phyloP scores from a whole-genome alignment of 1,284 basidiomycete species.

The Athelia psychrophila region DNA sequence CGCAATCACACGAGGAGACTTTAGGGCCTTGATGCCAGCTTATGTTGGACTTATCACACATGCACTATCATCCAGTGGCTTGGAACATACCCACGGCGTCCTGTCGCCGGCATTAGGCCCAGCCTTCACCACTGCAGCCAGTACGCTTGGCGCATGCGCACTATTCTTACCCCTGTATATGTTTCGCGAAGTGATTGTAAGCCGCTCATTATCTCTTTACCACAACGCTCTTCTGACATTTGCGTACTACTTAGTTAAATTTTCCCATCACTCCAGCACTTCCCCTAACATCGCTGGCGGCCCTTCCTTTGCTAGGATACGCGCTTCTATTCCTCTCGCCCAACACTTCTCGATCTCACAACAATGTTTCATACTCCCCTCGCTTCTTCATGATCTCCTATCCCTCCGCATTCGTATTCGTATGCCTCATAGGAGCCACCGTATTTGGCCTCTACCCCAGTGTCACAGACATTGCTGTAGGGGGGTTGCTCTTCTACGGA shows the following conservation, averaged over 20 bases:
- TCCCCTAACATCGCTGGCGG: conserved; percentile 49
- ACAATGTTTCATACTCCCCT: conserved; percentile 42
- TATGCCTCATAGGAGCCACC: conserved; percentile 45
- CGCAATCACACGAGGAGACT: conserved; percentile 9
- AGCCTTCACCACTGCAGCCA: conserved; percentile 48
- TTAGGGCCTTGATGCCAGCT: conserved; percentile 50
- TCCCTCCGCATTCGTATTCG: conserved; percentile 40
- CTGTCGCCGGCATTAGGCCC: conserved; percentile 55
- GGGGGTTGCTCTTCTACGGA: conserved; percentile 55
- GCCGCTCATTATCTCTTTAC: conserved; percentile 21
- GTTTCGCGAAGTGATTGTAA: conserved; percentile 54
- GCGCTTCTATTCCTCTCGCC: conserved; percentile 57
- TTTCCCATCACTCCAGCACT: conserved; percentile 37
- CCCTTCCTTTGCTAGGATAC: conserved; percentile 59
- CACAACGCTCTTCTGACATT: not conserved
- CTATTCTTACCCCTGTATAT: conserved; percentile 63
- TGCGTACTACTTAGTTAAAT: conserved; percentile 29
- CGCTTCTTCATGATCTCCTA: conserved; percentile 57
- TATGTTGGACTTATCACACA: conserved; percentile 63
- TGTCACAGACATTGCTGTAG: conserved; percentile 53
- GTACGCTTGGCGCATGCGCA: conserved; percentile 58
- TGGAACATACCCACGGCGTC: conserved; percentile 59
- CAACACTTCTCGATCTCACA: conserved; percentile 44
- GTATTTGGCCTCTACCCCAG: conserved; percentile 52
- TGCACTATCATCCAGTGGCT: conserved; percentile 51